phyloP scores from a whole-genome alignment of 179 eudicot species.

The Silene noctiflora region DNA sequence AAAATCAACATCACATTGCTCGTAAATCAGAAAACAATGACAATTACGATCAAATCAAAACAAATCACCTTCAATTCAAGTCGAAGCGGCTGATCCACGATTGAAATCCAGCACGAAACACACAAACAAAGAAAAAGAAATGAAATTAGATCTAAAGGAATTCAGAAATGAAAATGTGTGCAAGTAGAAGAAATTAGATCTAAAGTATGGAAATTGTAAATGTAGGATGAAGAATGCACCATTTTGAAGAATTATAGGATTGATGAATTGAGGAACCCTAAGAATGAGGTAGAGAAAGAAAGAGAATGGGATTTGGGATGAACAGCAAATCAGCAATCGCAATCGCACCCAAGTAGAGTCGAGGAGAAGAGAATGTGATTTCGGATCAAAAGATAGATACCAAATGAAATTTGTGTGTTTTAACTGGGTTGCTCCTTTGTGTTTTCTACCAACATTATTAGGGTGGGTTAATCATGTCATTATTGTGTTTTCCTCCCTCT shows the following conservation, averaged over 20 bases:
- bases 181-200: constrained; percentile 3
- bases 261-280: not conserved
- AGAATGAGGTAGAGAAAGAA: constrained; percentile 11
- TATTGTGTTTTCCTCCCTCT: too few relatives aligned
- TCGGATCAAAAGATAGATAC: too few relatives aligned
- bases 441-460: too few relatives aligned
- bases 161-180: not conserved
- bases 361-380: not conserved
- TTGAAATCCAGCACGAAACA: not conserved
- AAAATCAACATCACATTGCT: constrained; percentile 17
- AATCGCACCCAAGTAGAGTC: constrained; percentile 23
- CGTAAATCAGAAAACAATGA: constrained; percentile 1
- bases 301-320: constrained; percentile 14
- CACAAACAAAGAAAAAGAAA: constrained; percentile 9
- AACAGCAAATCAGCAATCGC: constrained; percentile 15
- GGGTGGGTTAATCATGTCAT: too few relatives aligned
- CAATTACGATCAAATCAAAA: constrained; percentile 7
- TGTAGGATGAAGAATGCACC: constrained; percentile 24
- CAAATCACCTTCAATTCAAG: constrained; percentile 71
- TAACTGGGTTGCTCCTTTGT: not conserved
- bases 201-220: constrained; percentile 13
- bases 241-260: constrained; percentile 20
- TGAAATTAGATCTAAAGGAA: constrained; percentile 27
- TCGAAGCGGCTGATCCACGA: constrained; percentile 63
- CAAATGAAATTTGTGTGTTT: not conserved